Percentiles rank a stretch among this genome's conserved stretches.
These are phyloP conservation scores for Arabidopsis thaliana DNA, from an alignment of 345 rosid genomes.

Conservation along the genomic window DNA sequence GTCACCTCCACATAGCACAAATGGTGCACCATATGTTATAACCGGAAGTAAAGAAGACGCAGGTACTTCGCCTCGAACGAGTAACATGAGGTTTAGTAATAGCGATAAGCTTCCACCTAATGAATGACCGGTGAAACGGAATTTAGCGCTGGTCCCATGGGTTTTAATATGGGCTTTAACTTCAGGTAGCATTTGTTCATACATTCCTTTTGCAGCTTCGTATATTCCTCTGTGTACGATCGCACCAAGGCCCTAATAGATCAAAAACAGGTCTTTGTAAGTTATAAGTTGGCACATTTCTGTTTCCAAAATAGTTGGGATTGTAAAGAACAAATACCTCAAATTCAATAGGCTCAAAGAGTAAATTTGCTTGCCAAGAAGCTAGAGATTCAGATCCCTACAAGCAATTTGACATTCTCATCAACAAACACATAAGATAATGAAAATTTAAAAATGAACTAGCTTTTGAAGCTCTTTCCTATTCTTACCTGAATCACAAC, in stretches of 20 bases:
- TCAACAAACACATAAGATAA: conserved; percentile 11
- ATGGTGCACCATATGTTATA: conserved; percentile 83
- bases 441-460: neutral
- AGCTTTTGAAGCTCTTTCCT: neutral
- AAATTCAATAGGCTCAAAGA: conserved; percentile 80
- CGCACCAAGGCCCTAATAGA: conserved; percentile 64
- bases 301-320: neutral
- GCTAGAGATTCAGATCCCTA: conserved; percentile 89
- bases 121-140: conserved; percentile 89
- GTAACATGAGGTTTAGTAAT: conserved; percentile 73
- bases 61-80: conserved; percentile 74
- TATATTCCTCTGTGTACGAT: conserved; percentile 87
- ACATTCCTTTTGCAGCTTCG: conserved; percentile 95
- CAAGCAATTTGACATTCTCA: conserved; percentile 8
- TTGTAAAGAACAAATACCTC: conserved; percentile 54
- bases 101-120: conserved; percentile 88
- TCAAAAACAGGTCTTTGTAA: neutral
- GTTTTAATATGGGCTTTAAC: conserved; percentile 60
- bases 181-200: conserved; percentile 87
- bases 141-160: conserved; percentile 56
- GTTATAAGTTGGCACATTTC: neutral
- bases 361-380: conserved; percentile 90
- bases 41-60: conserved; percentile 75
- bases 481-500: conserved; percentile 79
- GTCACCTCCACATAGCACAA: conserved; percentile 83